Conservation (phyloP, 176 grass and related monocot species). For the Puccinellia tenuiflora region DNA sequence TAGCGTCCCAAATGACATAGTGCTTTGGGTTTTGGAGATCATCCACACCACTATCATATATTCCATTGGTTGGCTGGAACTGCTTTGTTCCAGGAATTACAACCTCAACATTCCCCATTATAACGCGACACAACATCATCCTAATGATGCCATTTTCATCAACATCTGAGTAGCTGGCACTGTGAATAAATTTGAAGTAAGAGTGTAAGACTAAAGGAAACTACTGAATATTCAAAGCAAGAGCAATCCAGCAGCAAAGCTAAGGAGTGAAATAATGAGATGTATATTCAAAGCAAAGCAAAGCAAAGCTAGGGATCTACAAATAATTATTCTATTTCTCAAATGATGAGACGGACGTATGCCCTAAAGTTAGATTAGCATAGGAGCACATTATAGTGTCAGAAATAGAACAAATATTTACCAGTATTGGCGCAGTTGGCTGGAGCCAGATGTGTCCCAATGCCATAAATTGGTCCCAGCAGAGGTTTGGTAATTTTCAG, state of each 20-base stretch:
- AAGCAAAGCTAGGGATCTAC: too few relatives aligned
- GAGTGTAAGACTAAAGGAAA: conserved; percentile 24
- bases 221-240: conserved; percentile 13
- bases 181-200: conserved; percentile 33
- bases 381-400: neutral
- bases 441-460: conserved; percentile 76
- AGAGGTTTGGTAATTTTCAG: conserved; percentile 43
- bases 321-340: too few relatives aligned
- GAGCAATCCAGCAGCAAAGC: neutral
- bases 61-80: conserved; percentile 53
- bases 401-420: conserved; percentile 40
- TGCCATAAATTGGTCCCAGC: conserved; percentile 40
- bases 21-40: conserved; percentile 69
- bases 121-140: conserved; percentile 75
- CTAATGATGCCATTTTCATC: conserved; percentile 61
- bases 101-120: conserved; percentile 81
- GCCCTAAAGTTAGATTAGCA: neutral
- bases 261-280: too few relatives aligned
- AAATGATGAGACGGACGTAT: too few relatives aligned
- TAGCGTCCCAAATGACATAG: conserved; percentile 67
- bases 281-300: too few relatives aligned
- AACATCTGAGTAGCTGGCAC: conserved; percentile 49
- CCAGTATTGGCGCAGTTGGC: conserved; percentile 64
- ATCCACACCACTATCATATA: conserved; percentile 70
- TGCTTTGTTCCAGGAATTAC: conserved; percentile 61